Evolutionary conservation across 768 basidiomycete species (phyloP).

Genomic region (Calocera viscosa): DNA sequence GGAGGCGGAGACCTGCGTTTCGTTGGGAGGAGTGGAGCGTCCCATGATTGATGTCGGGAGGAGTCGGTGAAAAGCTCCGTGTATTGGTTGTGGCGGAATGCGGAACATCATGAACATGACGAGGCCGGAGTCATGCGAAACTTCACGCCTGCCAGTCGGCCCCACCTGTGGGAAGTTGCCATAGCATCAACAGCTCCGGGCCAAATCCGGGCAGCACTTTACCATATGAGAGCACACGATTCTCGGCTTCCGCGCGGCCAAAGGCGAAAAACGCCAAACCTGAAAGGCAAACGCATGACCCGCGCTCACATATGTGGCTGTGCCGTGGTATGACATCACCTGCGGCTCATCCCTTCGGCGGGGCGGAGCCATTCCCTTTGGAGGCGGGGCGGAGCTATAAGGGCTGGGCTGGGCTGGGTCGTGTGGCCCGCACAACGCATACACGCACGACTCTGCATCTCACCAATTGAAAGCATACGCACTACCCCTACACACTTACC

Average conservation of each 20-base stretch:
- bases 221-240: no score
- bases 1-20: background rate
- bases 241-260: no score
- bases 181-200: no score
- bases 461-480: no score
- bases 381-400: background rate
- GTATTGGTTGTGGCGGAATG: no score
- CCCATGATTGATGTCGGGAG: background rate
- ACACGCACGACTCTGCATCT: background rate
- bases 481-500: background rate
- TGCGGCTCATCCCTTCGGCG: background rate
- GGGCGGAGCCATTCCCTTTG: background rate
- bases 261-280: no score
- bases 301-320: background rate
- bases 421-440: background rate
- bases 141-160: no score
- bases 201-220: no score
- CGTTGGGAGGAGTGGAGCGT: background rate
- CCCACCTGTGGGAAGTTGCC: no score
- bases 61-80: no score
- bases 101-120: no score
- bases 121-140: no score
- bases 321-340: background rate
- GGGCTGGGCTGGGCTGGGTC: background rate
- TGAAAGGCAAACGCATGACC: background rate